Conservation (phyloP, 2,329 filamentous ascomycete genomes). For the Fusarium mangiferae region DNA sequence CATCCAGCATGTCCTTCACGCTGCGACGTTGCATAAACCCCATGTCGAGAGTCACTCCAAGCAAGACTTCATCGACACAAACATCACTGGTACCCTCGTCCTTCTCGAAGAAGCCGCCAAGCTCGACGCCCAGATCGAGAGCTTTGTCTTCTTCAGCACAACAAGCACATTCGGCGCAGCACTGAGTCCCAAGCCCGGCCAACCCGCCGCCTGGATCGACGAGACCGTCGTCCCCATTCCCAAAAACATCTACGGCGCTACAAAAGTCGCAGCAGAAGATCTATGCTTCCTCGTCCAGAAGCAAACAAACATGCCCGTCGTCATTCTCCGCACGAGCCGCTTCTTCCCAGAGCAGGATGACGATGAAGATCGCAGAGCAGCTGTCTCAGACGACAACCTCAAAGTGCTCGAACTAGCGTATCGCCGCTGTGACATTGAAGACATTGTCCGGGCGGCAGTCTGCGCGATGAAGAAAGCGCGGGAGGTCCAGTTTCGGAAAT, state of each 20-base stretch:
- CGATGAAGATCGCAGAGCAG: slow-evolving; percentile 52
- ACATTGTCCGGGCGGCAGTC: slow-evolving; percentile 55
- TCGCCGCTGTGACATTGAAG: slow-evolving; percentile 56
- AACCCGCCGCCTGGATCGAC: slow-evolving; percentile 57
- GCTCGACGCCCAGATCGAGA: slow-evolving; percentile 42
- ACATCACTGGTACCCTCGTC: slow-evolving; percentile 55
- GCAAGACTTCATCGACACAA: slow-evolving; percentile 56
- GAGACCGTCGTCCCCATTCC: slow-evolving; percentile 53
- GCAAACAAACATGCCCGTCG: slow-evolving; percentile 52
- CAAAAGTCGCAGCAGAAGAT: slow-evolving; percentile 61
- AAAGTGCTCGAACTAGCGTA: slow-evolving; percentile 61
- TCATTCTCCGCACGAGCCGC: slow-evolving; percentile 58
- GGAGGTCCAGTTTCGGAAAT: slow-evolving; percentile 51
- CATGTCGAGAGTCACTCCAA: slow-evolving; percentile 58
- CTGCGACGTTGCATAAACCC: slow-evolving; percentile 60
- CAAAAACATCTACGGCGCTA: slow-evolving; percentile 62
- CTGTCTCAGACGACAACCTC: slow-evolving; percentile 55
- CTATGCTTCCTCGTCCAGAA: slow-evolving; percentile 55
- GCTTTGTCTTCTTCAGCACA: slow-evolving; percentile 59
- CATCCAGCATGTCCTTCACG: slow-evolving; percentile 56
- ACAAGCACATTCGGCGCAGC: slow-evolving; percentile 58
- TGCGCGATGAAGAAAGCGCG: slow-evolving; percentile 51
- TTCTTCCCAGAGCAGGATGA: slow-evolving; percentile 62
- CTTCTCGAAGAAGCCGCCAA: slow-evolving; percentile 54
- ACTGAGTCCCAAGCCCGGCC: slow-evolving; percentile 49